Evolutionary conservation across 352 stramenopile genomes (phyloP), one percentile per base, ranked within the genome.

Genomic region (Phytophthora aleatoria): DNA sequence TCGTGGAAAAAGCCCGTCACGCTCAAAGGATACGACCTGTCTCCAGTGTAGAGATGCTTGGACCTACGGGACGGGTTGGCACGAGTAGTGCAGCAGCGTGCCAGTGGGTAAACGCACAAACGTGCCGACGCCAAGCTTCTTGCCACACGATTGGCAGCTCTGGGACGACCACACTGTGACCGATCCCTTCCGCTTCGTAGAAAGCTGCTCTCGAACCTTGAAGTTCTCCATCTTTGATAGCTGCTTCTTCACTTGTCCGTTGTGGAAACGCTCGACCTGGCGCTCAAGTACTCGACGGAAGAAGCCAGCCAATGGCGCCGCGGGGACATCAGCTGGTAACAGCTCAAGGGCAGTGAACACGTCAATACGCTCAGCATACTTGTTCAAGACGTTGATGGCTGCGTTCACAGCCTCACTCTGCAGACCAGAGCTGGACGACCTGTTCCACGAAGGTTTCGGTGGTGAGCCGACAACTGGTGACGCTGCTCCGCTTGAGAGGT

Each of bases 221-320:
- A 95, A 91, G 61, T 95, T 95, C 53, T 90, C 87, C 74, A 95
- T 95, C 69, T 95, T 95, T n/a, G 83, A 79, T 20, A 95, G 71
- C 26, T 95, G 87, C 52, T 84, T 92, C 71, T 90, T 90, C 49
- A 95, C 84, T 77, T 95, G 87, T 11, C 83, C 83, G 20, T 92
- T 92, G 59, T 85, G 87, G 44, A 75, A 81, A 13, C 81, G 81
- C 59, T 94, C 71, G 9, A 95, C 83, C 26, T 93, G 83, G 3
- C 74, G 74, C 62, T 95, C 87, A 36, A 95, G 55, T 2, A 93
- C 83, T 43, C 83, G 79, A 30, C 82, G 76, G 42, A 95, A 90
- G 48, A 93, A 94, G 0, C 51, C 50, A n/a, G 67, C 68, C 27
- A 95, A 67, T 11, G 77, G 69, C 5, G 74, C 56, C 4, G 81